Conservation (phyloP, 306 rosid genomes). For the Prunus mira region DNA sequence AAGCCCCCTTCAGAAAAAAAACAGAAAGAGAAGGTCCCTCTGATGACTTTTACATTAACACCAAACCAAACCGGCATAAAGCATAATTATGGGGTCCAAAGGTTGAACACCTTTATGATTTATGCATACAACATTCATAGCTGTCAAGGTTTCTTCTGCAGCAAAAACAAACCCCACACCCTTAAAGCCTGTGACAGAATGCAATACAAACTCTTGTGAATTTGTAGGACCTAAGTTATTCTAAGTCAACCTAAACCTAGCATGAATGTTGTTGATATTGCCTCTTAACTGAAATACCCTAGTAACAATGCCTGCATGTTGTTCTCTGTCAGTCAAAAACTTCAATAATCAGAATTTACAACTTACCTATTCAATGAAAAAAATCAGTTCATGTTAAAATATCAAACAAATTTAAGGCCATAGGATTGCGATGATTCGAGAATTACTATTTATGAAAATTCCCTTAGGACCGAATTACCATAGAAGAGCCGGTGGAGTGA, state of each 20-base stretch:
- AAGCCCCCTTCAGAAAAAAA: slow-evolving; percentile 5
- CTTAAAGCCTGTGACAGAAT: not conserved
- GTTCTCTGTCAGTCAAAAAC: not conserved
- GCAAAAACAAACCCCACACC: slow-evolving; percentile 18
- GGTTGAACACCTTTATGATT: not conserved
- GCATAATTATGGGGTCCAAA: slow-evolving; percentile 21
- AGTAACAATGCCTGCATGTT: not conserved
- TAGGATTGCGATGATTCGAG: not conserved
- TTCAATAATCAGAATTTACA: not conserved
- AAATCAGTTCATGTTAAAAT: too few relatives aligned
- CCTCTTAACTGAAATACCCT: not conserved
- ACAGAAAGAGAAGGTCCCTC: slow-evolving; percentile 14
- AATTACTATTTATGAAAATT: not conserved
- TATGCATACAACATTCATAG: slow-evolving; percentile 8
- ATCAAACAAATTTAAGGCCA: not conserved
- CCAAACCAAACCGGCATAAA: slow-evolving; percentile 8
- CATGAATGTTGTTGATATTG: not conserved
- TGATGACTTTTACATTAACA: not conserved
- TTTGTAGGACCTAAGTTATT: slow-evolving; percentile 20
- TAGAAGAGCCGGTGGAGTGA: slow-evolving; percentile 6
- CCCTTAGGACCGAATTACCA: not conserved
- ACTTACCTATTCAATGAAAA: too few relatives aligned
- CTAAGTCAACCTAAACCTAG: slow-evolving; percentile 18
- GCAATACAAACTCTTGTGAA: slow-evolving; percentile 6
- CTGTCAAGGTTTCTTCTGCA: slow-evolving; percentile 27